Conservation (phyloP, 2,329 filamentous ascomycete species). For the Fusarium concolor region DNA sequence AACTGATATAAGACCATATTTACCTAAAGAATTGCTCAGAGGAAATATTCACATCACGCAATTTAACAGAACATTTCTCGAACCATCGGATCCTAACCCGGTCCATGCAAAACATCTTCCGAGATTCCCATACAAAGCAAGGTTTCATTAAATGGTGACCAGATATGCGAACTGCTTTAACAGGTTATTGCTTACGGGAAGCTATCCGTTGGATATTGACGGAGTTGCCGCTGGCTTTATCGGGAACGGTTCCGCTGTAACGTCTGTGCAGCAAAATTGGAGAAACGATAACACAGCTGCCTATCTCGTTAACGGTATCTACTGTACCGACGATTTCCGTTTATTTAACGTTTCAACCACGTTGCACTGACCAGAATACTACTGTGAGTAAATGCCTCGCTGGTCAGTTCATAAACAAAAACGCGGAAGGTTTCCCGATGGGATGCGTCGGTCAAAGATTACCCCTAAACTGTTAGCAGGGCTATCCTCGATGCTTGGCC, state of each 20-base stretch:
- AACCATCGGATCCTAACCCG: slow-evolving; percentile 4
- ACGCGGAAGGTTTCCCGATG: slow-evolving; percentile 8
- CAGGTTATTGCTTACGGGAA: not conserved
- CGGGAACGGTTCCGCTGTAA: slow-evolving; percentile 17
- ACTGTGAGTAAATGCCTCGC: not conserved
- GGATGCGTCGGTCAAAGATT: not conserved
- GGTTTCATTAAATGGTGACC: not conserved
- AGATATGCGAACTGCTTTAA: not conserved
- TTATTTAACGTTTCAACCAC: slow-evolving; percentile 2
- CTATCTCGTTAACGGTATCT: not conserved
- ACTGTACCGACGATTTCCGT: slow-evolving; percentile 2
- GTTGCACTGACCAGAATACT: no score
- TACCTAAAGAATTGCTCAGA: slow-evolving; percentile 3
- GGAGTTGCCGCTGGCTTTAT: not conserved
- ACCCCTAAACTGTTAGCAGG: not conserved
- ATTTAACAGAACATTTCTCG: not conserved
- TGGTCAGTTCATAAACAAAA: not conserved
- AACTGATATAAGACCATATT: not conserved
- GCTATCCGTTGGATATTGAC: not conserved
- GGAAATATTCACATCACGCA: not conserved
- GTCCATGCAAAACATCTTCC: not conserved
- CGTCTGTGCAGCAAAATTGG: not conserved
- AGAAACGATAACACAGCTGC: not conserved
- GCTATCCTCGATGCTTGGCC: not conserved
- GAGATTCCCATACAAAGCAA: slow-evolving; percentile 4